phyloP scores from a whole-genome alignment of 257 asterid species.

The Capsicum rhomboideum region DNA sequence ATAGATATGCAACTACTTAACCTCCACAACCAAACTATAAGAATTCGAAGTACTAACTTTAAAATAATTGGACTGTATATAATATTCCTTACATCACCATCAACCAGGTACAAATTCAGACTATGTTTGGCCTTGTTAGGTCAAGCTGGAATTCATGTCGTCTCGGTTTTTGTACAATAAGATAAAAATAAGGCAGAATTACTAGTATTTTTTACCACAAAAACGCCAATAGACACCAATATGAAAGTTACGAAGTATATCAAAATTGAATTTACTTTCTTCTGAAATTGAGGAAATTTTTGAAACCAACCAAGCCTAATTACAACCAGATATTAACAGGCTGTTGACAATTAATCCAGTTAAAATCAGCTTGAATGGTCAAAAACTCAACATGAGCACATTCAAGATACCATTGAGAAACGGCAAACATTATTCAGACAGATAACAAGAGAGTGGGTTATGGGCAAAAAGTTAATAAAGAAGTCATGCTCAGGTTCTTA shows the following conservation, averaged over 20 bases:
- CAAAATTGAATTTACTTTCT: neutral
- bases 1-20: neutral
- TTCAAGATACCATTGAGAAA: neutral
- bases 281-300: neutral
- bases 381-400: neutral
- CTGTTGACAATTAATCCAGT: neutral
- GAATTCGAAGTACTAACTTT: neutral
- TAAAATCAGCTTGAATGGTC: neutral
- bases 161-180: neutral
- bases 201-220: neutral
- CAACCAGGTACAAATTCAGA: neutral
- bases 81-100: neutral
- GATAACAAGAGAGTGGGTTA: neutral
- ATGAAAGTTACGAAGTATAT: neutral
- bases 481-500: constrained; percentile 17
- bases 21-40: neutral
- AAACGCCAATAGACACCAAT: neutral
- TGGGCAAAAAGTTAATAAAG: neutral
- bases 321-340: neutral
- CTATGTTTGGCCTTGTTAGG: neutral
- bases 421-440: neutral
- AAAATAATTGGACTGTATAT: neutral
- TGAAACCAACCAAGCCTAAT: neutral
- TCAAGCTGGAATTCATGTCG: neutral
- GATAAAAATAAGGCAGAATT: neutral